Conservation (phyloP, 495 filamentous ascomycete genomes). For the Penicillium psychrofluorescens region DNA sequence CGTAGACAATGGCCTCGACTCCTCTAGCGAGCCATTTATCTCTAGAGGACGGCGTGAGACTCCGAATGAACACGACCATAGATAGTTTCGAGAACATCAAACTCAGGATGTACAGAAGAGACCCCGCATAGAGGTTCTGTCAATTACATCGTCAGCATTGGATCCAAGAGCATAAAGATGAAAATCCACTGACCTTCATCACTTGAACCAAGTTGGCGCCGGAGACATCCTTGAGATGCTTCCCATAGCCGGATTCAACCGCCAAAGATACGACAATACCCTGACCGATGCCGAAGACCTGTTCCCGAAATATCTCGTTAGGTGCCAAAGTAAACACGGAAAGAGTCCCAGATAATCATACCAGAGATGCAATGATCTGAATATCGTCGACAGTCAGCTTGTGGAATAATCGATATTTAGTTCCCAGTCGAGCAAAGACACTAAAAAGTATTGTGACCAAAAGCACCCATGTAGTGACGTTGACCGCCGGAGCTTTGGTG, state of each 20-base stretch:
- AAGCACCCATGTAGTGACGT: conserved; percentile 19
- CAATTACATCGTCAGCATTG: not conserved
- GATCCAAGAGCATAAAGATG: no score
- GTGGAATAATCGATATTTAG: conserved; percentile 18
- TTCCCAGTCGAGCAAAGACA: conserved; percentile 16
- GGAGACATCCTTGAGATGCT: conserved; percentile 12
- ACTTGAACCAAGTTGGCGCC: conserved; percentile 7
- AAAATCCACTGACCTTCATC: conserved; percentile 15
- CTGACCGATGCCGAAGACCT: conserved; percentile 14
- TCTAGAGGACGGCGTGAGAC: conserved; percentile 11
- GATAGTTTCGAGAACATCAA: conserved; percentile 21
- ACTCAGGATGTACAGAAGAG: conserved; percentile 18
- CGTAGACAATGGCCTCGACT: conserved; percentile 4
- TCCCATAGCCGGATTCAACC: conserved; percentile 21
- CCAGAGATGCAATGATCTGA: conserved; percentile 5
- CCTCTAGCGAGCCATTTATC: conserved; percentile 12
- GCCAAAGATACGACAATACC: conserved; percentile 17
- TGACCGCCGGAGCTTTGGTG: conserved; percentile 18
- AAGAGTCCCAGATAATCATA: no score
- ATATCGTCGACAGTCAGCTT: conserved; percentile 12
- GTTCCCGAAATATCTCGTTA: no score
- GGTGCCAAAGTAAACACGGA: no score
- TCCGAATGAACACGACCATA: conserved; percentile 16
- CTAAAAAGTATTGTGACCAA: conserved; percentile 12
- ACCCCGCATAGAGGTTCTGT: conserved; percentile 16